Conservation (phyloP, 202 grass and related monocot species). For the Elaeis oleifera region DNA sequence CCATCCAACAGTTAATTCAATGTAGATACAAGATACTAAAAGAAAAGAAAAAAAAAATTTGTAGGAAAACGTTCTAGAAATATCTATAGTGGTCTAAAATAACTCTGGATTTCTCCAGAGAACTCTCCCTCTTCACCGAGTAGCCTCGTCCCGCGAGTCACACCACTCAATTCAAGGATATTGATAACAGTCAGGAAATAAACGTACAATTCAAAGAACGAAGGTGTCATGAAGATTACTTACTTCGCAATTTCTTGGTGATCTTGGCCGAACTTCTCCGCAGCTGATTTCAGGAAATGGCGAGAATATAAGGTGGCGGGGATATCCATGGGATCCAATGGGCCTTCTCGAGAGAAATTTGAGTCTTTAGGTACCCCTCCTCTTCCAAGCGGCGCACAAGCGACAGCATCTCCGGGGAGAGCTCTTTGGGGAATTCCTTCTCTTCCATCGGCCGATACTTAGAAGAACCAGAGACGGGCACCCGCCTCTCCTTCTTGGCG, state of each 20-base stretch:
- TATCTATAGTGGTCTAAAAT: too few relatives aligned
- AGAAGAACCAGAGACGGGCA: neutral
- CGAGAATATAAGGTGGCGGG: conserved; percentile 15
- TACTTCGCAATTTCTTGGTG: conserved; percentile 29
- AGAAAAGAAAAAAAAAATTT: too few relatives aligned
- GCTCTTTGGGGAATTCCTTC: conserved; percentile 24
- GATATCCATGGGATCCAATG: neutral
- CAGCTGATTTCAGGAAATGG: conserved; percentile 26
- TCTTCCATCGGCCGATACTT: conserved; percentile 10
- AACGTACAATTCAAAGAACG: too few relatives aligned
- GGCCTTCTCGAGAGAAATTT: neutral
- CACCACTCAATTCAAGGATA: too few relatives aligned
- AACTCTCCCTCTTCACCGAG: too few relatives aligned
- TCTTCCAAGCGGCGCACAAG: conserved; percentile 20
- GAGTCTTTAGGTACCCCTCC: neutral
- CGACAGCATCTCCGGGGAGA: conserved; percentile 1
- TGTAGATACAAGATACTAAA: too few relatives aligned
- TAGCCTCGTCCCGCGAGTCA: too few relatives aligned
- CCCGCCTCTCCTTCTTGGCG: neutral
- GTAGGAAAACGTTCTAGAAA: too few relatives aligned
- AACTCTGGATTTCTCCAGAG: too few relatives aligned
- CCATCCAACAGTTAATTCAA: too few relatives aligned
- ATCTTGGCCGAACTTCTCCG: conserved; percentile 15
- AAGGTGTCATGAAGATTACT: neutral
- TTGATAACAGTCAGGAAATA: too few relatives aligned